Percentiles rank a stretch among this genome's conserved stretches.
These are phyloP conservation scores for Xanthoparmelia taractica DNA, from an alignment of 495 filamentous ascomycete species.

Conservation along the genomic window DNA sequence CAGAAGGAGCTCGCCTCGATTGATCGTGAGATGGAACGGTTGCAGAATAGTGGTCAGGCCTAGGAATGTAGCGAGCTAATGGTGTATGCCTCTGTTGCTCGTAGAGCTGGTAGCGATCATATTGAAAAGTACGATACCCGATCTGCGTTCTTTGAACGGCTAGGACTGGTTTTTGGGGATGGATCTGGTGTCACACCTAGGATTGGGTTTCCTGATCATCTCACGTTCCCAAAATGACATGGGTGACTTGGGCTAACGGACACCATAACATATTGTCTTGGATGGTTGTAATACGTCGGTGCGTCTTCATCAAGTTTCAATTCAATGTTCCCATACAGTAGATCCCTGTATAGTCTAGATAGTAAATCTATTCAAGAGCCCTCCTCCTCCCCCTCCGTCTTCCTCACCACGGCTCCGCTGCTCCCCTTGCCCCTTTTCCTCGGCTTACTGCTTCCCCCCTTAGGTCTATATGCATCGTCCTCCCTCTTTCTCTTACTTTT, in stretches of 20 bases:
- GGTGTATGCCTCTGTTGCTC: background rate
- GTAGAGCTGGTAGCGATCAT: conserved; percentile 1
- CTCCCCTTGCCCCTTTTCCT: conserved; percentile 46
- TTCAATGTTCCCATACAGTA: background rate
- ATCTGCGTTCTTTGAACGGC: background rate
- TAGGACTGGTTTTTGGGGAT: background rate
- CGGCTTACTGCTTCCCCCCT: conserved; percentile 53
- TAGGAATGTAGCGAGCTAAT: background rate
- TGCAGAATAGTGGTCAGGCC: conserved; percentile 6
- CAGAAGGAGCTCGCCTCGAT: conserved; percentile 11
- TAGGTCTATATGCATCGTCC: conserved; percentile 63
- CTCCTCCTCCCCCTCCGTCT: conserved; percentile 7
- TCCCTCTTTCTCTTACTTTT: conserved; percentile 52
- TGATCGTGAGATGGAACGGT: conserved; percentile 5
- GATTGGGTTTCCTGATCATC: background rate
- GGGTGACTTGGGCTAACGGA: background rate
- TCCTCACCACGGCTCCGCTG: conserved; percentile 10
- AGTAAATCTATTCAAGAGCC: background rate
- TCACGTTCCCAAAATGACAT: background rate
- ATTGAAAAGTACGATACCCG: background rate
- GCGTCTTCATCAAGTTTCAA: background rate
- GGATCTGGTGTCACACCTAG: background rate
- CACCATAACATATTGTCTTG: background rate
- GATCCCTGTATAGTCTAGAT: background rate
- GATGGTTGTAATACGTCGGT: background rate